Conservation (phyloP, 202 grass and related monocot species). For the Schoenoplectus tabernaemontani region DNA sequence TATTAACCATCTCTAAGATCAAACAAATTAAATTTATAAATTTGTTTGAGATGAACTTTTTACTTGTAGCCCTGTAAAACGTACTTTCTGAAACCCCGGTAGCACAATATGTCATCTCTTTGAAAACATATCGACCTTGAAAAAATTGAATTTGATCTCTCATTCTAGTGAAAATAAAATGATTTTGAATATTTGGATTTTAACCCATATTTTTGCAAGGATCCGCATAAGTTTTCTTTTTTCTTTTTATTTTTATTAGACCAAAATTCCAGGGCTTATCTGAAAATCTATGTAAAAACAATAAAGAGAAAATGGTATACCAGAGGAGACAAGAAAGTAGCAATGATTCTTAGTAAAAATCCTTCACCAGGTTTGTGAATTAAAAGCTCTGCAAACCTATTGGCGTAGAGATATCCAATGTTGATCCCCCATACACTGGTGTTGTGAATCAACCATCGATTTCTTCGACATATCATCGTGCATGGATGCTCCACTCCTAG, state of each 20-base stretch:
- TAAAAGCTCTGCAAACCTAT: constrained; percentile 23
- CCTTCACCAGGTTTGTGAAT: constrained; percentile 26
- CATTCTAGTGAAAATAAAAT: neutral
- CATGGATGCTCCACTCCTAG: constrained; percentile 19
- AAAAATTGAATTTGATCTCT: neutral
- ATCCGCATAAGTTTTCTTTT: neutral
- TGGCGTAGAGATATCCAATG: constrained; percentile 20
- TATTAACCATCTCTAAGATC: constrained; percentile 22
- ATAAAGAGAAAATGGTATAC: neutral
- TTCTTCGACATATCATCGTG: constrained; percentile 18
- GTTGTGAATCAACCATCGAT: neutral
- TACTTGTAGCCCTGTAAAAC: neutral
- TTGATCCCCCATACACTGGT: constrained; percentile 2
- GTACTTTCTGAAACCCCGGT: neutral
- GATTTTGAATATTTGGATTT: neutral
- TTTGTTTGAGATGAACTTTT: neutral
- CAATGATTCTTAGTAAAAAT: neutral
- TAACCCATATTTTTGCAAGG: neutral
- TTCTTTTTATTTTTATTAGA: neutral
- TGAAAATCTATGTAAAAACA: neutral
- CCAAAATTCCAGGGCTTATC: neutral
- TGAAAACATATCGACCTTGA: neutral
- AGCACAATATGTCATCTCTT: neutral
- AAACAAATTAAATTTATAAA: neutral
- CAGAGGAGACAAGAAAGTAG: constrained; percentile 23